phyloP scores from a whole-genome alignment of 1,139 yeast species.

The Geotrichum siamense region DNA sequence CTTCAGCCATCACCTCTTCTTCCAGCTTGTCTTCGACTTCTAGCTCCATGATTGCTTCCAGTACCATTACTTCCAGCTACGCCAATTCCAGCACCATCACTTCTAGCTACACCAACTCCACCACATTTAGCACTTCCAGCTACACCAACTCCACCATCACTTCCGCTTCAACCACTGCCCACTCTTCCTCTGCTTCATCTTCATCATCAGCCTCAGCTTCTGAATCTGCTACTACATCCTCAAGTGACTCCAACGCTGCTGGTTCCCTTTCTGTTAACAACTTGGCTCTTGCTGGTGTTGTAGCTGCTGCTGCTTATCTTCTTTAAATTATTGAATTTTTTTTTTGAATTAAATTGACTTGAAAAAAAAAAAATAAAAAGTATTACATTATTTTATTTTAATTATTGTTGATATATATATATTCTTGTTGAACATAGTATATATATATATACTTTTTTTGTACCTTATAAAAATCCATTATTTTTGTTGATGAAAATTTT shows the following conservation, averaged over 20 bases:
- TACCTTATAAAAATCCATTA: not conserved
- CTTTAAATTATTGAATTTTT: not conserved
- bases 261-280: slow-evolving; percentile 15
- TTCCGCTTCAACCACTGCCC: slow-evolving; percentile 21
- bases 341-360: not conserved
- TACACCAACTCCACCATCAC: slow-evolving; percentile 17
- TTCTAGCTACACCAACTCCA: slow-evolving; percentile 35
- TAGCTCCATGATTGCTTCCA: slow-evolving; percentile 12
- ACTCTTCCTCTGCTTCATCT: slow-evolving; percentile 20
- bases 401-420: not conserved
- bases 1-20: slow-evolving; percentile 12
- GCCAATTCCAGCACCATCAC: slow-evolving; percentile 22
- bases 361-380: not conserved
- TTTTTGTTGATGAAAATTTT: not conserved
- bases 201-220: slow-evolving; percentile 21
- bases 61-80: slow-evolving; percentile 18
- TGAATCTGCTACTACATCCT: slow-evolving; percentile 18
- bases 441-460: not conserved
- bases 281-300: slow-evolving; percentile 21
- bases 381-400: too few species aligned
- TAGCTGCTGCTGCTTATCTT: slow-evolving; percentile 22
- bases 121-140: slow-evolving; percentile 24
- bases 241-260: slow-evolving; percentile 18
- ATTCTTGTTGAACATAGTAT: not conserved
- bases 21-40: slow-evolving; percentile 9